Evolutionary conservation across 2,329 filamentous ascomycete genomes (phyloP).

Genomic region (Aspergillus pseudotamarii): DNA sequence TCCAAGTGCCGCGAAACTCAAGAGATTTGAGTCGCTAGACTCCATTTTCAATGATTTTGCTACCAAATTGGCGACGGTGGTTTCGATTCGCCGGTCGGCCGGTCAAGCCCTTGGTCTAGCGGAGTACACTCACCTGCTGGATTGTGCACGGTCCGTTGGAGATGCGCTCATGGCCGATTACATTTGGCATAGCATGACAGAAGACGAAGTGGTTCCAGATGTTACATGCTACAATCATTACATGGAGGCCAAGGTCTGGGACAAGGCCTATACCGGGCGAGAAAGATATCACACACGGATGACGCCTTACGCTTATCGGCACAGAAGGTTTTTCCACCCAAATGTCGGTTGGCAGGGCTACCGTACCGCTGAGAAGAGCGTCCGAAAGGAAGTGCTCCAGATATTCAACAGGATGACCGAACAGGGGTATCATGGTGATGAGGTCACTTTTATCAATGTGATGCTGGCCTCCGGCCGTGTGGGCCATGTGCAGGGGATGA

Average conservation of each 20-base stretch:
- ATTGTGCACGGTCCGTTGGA: slow-evolving; percentile 53
- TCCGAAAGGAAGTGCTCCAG: slow-evolving; percentile 38
- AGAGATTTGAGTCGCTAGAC: slow-evolving; percentile 44
- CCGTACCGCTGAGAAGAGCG: slow-evolving; percentile 33
- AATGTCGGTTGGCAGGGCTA: slow-evolving; percentile 33
- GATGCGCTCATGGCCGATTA: slow-evolving; percentile 46
- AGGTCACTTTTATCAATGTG: slow-evolving; percentile 56
- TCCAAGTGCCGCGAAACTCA: slow-evolving; percentile 46
- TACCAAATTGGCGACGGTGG: slow-evolving; percentile 39
- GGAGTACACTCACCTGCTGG: slow-evolving; percentile 58
- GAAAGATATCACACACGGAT: slow-evolving; percentile 45
- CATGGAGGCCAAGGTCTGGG: slow-evolving; percentile 55
- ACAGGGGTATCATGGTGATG: slow-evolving; percentile 49
- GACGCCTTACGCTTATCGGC: slow-evolving; percentile 33
- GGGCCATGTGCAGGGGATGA: slow-evolving; percentile 52
- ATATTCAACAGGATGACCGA: slow-evolving; percentile 54
- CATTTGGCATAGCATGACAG: slow-evolving; percentile 51
- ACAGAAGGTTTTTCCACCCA: slow-evolving; percentile 25
- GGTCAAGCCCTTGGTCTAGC: slow-evolving; percentile 44
- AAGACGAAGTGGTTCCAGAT: slow-evolving; percentile 46
- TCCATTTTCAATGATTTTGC: slow-evolving; percentile 45
- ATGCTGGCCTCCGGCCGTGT: slow-evolving; percentile 58
- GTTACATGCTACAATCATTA: slow-evolving; percentile 58
- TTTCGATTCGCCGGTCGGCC: slow-evolving; percentile 39
- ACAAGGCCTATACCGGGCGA: slow-evolving; percentile 42